A percentile compares a stretch with the other conserved stretches of the same genome.
These are phyloP conservation scores for Dicorynia guianensis DNA, from an alignment of 306 rosid species.

Conservation along the genomic window DNA sequence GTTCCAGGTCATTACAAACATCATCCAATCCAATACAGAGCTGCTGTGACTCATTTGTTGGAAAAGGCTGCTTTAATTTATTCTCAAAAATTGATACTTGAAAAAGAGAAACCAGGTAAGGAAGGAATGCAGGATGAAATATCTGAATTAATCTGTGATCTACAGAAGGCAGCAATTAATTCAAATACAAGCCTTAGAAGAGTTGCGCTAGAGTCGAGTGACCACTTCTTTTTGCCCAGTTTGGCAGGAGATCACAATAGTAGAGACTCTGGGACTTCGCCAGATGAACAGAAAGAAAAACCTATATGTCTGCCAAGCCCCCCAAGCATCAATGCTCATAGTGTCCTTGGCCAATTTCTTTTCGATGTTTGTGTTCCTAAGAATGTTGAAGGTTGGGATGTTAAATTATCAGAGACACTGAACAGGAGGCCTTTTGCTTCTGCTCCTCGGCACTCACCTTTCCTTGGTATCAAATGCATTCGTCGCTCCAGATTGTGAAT, in stretches of 20 bases:
- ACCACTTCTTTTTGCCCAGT: conserved; percentile 72
- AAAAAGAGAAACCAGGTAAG: conserved; percentile 52
- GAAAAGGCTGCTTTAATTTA: conserved; percentile 61
- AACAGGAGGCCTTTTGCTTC: conserved; percentile 65
- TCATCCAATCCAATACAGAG: conserved; percentile 67
- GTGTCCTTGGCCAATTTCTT: conserved; percentile 69
- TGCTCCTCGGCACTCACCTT: conserved; percentile 54
- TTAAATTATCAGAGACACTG: conserved; percentile 39
- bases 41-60: conserved; percentile 63
- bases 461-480: conserved; percentile 46
- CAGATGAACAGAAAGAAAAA: conserved; percentile 62
- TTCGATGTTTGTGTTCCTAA: conserved; percentile 78
- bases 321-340: conserved; percentile 67
- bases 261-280: conserved; percentile 42
- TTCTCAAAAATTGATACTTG: conserved; percentile 54
- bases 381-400: conserved; percentile 76
- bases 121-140: conserved; percentile 63
- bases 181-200: conserved; percentile 70
- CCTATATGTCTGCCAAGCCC: conserved; percentile 51
- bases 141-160: conserved; percentile 69
- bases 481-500: conserved; percentile 67
- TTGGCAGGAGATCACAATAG: conserved; percentile 52
- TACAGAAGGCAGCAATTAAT: conserved; percentile 70
- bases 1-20: conserved; percentile 64
- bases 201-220: conserved; percentile 67